Conservation (phyloP, 305 asterid species). For the Fraxinus xanthoxyloides region DNA sequence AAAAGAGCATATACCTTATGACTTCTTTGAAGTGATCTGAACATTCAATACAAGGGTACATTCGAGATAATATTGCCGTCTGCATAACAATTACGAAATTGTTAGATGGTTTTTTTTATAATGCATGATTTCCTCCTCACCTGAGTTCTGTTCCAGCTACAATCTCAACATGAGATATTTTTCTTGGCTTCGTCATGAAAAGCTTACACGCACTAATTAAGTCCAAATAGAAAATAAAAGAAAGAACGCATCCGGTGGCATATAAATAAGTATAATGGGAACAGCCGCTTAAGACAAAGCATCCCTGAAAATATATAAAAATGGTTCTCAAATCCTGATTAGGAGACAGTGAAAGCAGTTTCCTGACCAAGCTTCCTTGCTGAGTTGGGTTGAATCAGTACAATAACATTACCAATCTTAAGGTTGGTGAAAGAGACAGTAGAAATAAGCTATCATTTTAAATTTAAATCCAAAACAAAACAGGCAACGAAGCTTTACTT, state of each 20-base stretch:
- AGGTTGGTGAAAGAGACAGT: not conserved
- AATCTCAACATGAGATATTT: not conserved
- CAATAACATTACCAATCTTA: not conserved
- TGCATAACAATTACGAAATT: constrained; percentile 29
- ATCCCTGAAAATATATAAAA: not conserved
- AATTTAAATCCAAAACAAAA: not conserved
- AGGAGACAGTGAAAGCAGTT: not conserved
- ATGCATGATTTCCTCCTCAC: not conserved
- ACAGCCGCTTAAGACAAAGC: not conserved
- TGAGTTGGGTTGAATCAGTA: not conserved
- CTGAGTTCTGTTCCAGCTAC: not conserved
- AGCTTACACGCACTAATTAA: not conserved
- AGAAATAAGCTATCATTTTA: not conserved
- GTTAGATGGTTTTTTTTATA: constrained; percentile 1
- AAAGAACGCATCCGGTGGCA: not conserved
- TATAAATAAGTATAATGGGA: not conserved
- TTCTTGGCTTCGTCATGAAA: not conserved
- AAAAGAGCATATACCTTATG: constrained; percentile 44
- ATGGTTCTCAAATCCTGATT: not conserved
- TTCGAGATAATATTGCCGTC: constrained; percentile 86
- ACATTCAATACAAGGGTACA: constrained; percentile 93
- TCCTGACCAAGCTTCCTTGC: not conserved
- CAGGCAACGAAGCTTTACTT: not conserved
- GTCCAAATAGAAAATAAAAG: not conserved
- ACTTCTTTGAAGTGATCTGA: constrained; percentile 94